Evolutionary conservation across 345 rosid genomes (phyloP), one percentile per base, ranked within the genome.

Genomic region (Salix brachista): DNA sequence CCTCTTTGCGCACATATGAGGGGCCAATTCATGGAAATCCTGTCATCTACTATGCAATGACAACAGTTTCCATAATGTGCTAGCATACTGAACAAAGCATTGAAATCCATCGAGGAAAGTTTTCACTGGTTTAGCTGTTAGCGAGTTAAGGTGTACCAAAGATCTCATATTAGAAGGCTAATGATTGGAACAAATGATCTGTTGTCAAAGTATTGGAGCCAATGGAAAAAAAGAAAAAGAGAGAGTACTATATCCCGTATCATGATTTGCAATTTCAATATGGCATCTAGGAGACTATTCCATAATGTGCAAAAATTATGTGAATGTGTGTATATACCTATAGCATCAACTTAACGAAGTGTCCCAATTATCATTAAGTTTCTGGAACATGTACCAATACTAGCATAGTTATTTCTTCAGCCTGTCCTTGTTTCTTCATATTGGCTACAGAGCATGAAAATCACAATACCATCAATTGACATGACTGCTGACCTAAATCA

Each of bases 401-500:
- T 67, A 67, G 46, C 23, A 36, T 19, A 21, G 5, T 23, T 67
- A 21, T 67, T 67, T 39, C n/a, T 6, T 28, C 34, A 44, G 73
- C 13, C n/a, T 32, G 1, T 46, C 50, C 19, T 42, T 44, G 36
- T 70, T 46, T 26, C 68, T 44, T 25, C 44, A 42, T 25, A 69
- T 42, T 30, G 25, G 25, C 52, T 42, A 39, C 18, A 69, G 52
- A 12, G 44, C n/a, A 39, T 42, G 52, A n/a, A 42, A 41, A 39
- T 56, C 37, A 23, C 19, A 58, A 10, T 56, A 72, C 34, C 32
- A 56, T 34, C 44, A 54, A 56, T 36, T 52, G 65, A 36, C 26
- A 69, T 6, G 4, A 72, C 30, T n/a, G 21, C 75, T 72, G 65
- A 72, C 17, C 66, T 36, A 36, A 72, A 48, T 46, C 61, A 74